A percentile compares a stretch with the other conserved stretches of the same genome.
Conservation (phyloP, 1,284 basidiomycete genomes). For the Trichosporon coremiiforme region DNA sequence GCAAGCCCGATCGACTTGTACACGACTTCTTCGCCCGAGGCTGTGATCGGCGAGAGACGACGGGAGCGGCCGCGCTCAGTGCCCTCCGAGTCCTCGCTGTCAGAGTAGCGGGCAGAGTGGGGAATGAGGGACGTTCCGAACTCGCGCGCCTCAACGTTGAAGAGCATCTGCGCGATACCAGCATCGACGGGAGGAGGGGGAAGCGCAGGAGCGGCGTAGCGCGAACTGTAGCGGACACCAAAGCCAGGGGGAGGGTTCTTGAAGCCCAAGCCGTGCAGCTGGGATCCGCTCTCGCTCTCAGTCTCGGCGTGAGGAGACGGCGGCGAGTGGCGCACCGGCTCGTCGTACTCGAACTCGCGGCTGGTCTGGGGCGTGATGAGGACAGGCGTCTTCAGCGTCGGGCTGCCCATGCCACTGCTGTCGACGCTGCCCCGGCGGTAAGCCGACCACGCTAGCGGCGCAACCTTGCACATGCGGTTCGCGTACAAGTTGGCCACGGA, state of each 20-base stretch:
- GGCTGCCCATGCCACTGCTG: neutral
- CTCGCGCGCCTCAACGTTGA: constrained; percentile 10
- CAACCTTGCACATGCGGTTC: constrained; percentile 15
- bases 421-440: constrained; percentile 5
- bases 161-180: constrained; percentile 12
- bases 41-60: neutral
- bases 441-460: constrained; percentile 8
- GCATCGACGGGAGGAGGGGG: constrained; percentile 8
- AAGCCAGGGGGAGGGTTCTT: neutral
- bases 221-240: neutral
- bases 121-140: neutral
- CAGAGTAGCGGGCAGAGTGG: neutral
- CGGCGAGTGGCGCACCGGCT: constrained; percentile 6
- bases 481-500: constrained; percentile 11
- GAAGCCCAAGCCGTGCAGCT: constrained; percentile 2
- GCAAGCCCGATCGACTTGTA: constrained; percentile 16
- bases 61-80: constrained; percentile 10
- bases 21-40: neutral
- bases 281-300: neutral
- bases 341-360: constrained; percentile 13
- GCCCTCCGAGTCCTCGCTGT: constrained; percentile 5
- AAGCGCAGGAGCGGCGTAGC: neutral
- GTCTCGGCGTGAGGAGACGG: constrained; percentile 2
- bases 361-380: constrained; percentile 15
- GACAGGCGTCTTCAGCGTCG: constrained; percentile 12